Conservation (phyloP, 2,329 filamentous ascomycete genomes). For the Apiospora arundinis region DNA sequence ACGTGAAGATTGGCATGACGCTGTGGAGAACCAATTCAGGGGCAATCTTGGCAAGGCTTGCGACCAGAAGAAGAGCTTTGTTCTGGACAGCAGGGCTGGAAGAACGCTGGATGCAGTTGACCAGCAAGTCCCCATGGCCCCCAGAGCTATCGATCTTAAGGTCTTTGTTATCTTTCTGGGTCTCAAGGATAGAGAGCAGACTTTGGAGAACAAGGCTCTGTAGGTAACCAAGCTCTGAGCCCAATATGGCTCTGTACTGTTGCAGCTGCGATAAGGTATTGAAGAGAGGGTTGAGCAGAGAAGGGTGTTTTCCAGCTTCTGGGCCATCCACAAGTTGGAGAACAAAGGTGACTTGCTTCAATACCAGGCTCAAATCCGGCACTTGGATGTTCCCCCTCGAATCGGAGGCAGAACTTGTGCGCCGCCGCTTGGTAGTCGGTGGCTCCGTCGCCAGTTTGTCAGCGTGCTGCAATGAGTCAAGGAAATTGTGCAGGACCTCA, state of each 20-base stretch:
- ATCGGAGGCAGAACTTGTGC: slow-evolving; percentile 50
- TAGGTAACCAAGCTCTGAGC: slow-evolving; percentile 88
- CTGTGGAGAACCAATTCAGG: slow-evolving; percentile 94
- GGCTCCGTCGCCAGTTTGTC: slow-evolving; percentile 74
- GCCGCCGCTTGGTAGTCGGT: slow-evolving; percentile 76
- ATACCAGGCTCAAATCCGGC: slow-evolving; percentile 59
- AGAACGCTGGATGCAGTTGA: slow-evolving; percentile 92
- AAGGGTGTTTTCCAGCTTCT: slow-evolving; percentile 74
- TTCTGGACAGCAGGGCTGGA: slow-evolving; percentile 94
- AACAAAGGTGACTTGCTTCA: slow-evolving; percentile 83
- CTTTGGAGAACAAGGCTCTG: slow-evolving; percentile 85
- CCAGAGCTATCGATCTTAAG: slow-evolving; percentile 77
- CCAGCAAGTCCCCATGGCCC: slow-evolving; percentile 87
- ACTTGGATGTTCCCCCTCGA: background rate
- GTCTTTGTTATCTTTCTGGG: slow-evolving; percentile 66
- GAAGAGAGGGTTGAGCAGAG: slow-evolving; percentile 82
- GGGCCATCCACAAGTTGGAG: slow-evolving; percentile 88
- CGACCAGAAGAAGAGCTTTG: slow-evolving; percentile 84
- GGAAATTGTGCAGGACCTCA: slow-evolving; percentile 72
- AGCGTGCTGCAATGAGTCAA: slow-evolving; percentile 77
- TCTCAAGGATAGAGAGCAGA: slow-evolving; percentile 82
- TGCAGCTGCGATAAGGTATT: slow-evolving; percentile 86
- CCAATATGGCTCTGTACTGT: slow-evolving; percentile 79
- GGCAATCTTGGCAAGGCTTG: slow-evolving; percentile 82
- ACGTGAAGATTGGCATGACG: slow-evolving; percentile 99